Base-by-base conservation (phyloP, 2,329 filamentous ascomycete species). In the Zymoseptoria crescenta region DNA sequence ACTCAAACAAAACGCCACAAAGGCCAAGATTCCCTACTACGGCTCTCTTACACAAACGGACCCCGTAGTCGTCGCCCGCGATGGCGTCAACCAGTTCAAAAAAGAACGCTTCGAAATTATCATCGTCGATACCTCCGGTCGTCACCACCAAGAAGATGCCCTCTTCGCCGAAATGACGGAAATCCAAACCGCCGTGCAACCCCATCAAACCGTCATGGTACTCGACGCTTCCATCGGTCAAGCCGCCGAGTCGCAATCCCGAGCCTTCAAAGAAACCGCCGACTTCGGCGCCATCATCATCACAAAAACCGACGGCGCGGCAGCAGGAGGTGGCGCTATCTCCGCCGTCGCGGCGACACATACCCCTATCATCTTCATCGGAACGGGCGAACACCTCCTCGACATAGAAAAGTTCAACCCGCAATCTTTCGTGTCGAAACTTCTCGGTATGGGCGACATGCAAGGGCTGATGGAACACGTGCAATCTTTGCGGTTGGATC, bases 201-300 rank as follows among this genome's bases (percentile, higher is more conserved):
- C 94, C 0, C 91, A 99, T 71, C 93, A 99, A 78, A 99, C 94
- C 0, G 96, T 99, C 76, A 95, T 99, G 87, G 94, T 99, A 10
- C 83, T 99, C 28, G 94, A 99, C 74, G 89, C 93, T 27, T 96
- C 90, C 35, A 99, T 99, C 67, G 94, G 94, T 72, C 94, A 99
- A 73, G 89, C 94, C 66, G 94, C 94, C 6, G 94, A 99, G 75
- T 86, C 89, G 1, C 94, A 99, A 73, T 91, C 91, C 56, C 87
- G 95, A 69, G 94, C 94, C 0, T 99, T 99, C 84, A 99, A 99
- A 74, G 91, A 96, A 65, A 90, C 92, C 0, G 92, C 94, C 35
- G 91, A 96, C 74, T 99, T 97, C 68, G 94, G 94, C 71, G 91
- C 94, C 65, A 99, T 99, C 69, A 96, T 99, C 71, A 96, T 99